Evolutionary conservation across 257 asterid genomes (phyloP), one percentile per base, ranked within the genome.

Genomic region (Nyctanthes arbortristis): DNA sequence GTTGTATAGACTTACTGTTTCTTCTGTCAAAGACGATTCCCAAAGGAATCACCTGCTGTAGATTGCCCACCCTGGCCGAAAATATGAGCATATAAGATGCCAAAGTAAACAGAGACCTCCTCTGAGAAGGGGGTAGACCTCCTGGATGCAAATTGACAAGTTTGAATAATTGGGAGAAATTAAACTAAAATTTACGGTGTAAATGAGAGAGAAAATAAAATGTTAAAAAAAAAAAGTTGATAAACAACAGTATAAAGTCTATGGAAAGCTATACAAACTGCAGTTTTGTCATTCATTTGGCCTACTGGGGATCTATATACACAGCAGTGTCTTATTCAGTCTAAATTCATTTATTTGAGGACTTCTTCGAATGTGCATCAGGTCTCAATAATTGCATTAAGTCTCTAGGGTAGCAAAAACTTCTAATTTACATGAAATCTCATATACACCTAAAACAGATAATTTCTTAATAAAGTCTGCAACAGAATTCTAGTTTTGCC

Each of bases 51-150:
- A 82, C 36, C 33, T 74, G 85, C 18, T 69, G 69, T 52, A 82
- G 70, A 79, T 72, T 71, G 75, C 84, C 70, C 12, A 82, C 87
- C 71, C 79, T 76, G 58, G 87, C 84, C 31, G 67, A 73, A 36
- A 78, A 77, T 61, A 79, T 68, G 30, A 82, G 87, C 87, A 82
- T 82, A 65, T 70, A 77, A 65, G 87, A 74, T 67, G 85, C 85
- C 81, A 79, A 57, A 24, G 85, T 82, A 72, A 79, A 82, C 27
- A 82, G 72, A 76, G 87, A 82, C 78, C 87, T 72, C 72, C 83
- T 77, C 70, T 73, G 81, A 52, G 75, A 79, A 40, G 85, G 81
- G 61, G 66, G 85, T 61, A 82, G 68, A 66, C 81, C 83, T 64
- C 85, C 85, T 82, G 69, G 79, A 78, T 37, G 56, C 47, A 71